phyloP scores from a whole-genome alignment of 345 rosid species.

The Tarenaya hassleriana region DNA sequence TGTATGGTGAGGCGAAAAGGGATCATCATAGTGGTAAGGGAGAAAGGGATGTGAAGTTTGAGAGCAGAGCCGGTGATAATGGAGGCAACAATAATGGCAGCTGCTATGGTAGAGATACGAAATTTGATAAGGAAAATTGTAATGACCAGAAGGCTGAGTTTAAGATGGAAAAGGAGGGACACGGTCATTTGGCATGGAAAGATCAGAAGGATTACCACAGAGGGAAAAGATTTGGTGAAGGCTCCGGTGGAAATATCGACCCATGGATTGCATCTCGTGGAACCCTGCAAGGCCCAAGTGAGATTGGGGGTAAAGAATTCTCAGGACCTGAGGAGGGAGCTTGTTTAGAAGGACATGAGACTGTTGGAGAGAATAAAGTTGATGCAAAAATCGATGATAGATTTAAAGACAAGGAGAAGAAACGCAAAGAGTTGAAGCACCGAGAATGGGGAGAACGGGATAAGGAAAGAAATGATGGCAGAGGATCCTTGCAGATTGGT shows the following conservation, averaged over 20 bases:
- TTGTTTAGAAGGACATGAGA: constrained; percentile 53
- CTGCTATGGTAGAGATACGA: constrained; percentile 42
- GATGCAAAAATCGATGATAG: constrained; percentile 79
- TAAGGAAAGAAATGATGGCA: constrained; percentile 79
- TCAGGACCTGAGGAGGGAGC: constrained; percentile 47
- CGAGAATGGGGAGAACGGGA: constrained; percentile 91
- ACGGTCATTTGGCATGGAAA: constrained; percentile 68
- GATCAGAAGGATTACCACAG: constrained; percentile 77
- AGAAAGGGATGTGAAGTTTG: constrained; percentile 36
- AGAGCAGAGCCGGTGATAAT: constrained; percentile 55
- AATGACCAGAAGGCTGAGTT: constrained; percentile 51
- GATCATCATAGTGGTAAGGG: too few relatives aligned
- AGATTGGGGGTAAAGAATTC: constrained; percentile 55
- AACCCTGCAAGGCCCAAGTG: constrained; percentile 47
- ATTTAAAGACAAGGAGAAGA: constrained; percentile 85
- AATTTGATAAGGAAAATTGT: constrained; percentile 48
- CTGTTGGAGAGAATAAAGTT: constrained; percentile 82
- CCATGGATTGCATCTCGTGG: constrained; percentile 57
- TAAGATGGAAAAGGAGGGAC: constrained; percentile 61
- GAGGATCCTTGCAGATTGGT: constrained; percentile 48
- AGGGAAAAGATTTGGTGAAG: constrained; percentile 67
- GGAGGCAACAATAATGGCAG: constrained; percentile 16
- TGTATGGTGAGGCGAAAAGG: too few relatives aligned
- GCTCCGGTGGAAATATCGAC: constrained; percentile 47
- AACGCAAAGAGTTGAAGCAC: constrained; percentile 72